phyloP scores from a whole-genome alignment of 2,329 filamentous ascomycete species.

The Lachnellula occidentalis region DNA sequence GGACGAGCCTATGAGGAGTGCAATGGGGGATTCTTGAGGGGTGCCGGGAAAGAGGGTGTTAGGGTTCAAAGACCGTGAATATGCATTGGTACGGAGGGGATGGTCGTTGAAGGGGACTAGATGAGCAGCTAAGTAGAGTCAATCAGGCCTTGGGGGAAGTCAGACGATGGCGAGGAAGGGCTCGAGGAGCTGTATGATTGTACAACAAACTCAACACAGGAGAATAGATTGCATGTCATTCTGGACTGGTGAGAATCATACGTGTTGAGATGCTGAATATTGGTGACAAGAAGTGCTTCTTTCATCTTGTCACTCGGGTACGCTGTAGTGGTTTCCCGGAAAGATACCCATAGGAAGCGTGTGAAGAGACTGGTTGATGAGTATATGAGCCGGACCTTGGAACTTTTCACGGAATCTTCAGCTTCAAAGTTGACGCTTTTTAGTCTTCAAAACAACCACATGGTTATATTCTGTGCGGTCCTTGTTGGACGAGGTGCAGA shows the following conservation, averaged over 20 bases:
- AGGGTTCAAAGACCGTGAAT: conserved; percentile 23
- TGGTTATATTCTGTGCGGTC: too few relatives aligned
- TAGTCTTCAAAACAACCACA: too few relatives aligned
- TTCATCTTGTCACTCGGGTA: too few relatives aligned
- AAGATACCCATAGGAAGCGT: too few relatives aligned
- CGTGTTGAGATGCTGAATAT: neutral
- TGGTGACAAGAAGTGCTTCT: too few relatives aligned
- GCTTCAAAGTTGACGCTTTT: too few relatives aligned
- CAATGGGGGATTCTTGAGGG: conserved; percentile 48
- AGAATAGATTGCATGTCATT: conserved; percentile 9
- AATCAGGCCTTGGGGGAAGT: neutral
- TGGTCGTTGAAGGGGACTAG: neutral
- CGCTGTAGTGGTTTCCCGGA: too few relatives aligned
- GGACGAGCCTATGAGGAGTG: conserved; percentile 98
- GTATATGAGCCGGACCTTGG: too few relatives aligned
- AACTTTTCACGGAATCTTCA: too few relatives aligned
- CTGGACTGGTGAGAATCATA: neutral
- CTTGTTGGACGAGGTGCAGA: too few relatives aligned
- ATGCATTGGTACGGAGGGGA: neutral
- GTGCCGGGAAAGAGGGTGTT: conserved; percentile 26
- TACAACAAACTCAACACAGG: conserved; percentile 17
- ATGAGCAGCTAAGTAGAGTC: neutral
- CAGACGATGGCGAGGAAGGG: neutral
- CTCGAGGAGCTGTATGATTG: conserved; percentile 21
- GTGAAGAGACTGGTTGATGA: too few relatives aligned